Percentiles rank a stretch among this genome's conserved stretches.
phyloP scores from a whole-genome alignment of 129 eudicot genomes.

The Gnaphalium uliginosum region DNA sequence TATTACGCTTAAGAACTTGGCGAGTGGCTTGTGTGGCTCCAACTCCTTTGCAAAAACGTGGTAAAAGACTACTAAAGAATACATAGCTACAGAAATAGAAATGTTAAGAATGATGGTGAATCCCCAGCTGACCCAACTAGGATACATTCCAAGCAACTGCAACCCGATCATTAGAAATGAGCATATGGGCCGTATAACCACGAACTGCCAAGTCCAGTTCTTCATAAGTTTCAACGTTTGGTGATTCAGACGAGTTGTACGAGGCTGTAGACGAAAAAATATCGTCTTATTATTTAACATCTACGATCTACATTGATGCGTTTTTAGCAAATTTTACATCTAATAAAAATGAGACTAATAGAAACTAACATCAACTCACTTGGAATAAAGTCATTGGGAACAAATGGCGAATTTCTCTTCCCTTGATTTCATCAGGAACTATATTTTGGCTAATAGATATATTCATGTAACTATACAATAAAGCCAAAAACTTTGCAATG shows the following conservation, averaged over 20 bases:
- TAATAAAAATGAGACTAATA: background rate
- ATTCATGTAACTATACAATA: slow-evolving; percentile 66
- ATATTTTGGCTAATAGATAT: slow-evolving; percentile 56
- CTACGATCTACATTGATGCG: background rate
- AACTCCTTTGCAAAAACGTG: slow-evolving; percentile 83
- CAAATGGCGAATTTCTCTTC: slow-evolving; percentile 80
- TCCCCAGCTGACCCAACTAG: slow-evolving; percentile 75
- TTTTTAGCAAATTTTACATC: background rate
- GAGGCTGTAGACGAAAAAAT: slow-evolving; percentile 58
- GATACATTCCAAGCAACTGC: slow-evolving; percentile 64
- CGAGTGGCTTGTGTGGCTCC: slow-evolving; percentile 85
- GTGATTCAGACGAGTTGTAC: slow-evolving; percentile 53
- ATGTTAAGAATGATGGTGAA: slow-evolving; percentile 65
- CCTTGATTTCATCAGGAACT: slow-evolving; percentile 93
- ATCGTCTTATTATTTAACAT: background rate
- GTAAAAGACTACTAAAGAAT: slow-evolving; percentile 76
- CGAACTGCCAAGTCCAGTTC: slow-evolving; percentile 93
- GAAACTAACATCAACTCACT: slow-evolving; percentile 46
- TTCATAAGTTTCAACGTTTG: slow-evolving; percentile 69
- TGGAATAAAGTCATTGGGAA: slow-evolving; percentile 90
- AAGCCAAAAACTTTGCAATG: slow-evolving; percentile 70
- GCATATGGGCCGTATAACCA: slow-evolving; percentile 68
- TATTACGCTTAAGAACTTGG: slow-evolving; percentile 73
- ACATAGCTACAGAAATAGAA: slow-evolving; percentile 73
- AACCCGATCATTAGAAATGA: slow-evolving; percentile 69